Base-by-base conservation (phyloP, 2,329 filamentous ascomycete genomes). In the Mycosphaerella arachidis region DNA sequence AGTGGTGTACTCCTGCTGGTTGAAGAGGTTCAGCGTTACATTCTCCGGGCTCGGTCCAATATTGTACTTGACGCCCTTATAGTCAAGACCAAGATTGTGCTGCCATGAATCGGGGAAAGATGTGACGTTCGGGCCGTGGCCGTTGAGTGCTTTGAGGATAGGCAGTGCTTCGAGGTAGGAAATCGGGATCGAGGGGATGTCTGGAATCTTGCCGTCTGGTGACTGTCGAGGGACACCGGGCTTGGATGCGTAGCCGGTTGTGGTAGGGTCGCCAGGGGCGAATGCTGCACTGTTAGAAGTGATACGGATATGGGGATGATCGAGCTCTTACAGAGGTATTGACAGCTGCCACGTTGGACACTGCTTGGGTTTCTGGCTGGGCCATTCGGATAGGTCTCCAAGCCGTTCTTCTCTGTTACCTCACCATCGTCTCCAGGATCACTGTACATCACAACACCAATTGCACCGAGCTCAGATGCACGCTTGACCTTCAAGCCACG, bases 401-500 rank as follows among this genome's bases (percentile, higher is more conserved):
- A 84, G 0, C 92, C 93, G 67, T 96, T 91, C 71, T 86, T 85
- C 63, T 92, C 91, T 0, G 90, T 96, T 13, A 90, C 81, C 7
- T 88, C 81, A 18, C 90, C 90, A 75, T 97, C 93, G 69, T 96
- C 91, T 48, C 92, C 91, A 1, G 93, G 93, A 72, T 97, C 93
- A 48, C 82, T 88, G 76, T 93, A 97, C 52, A 97, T 84, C 53
- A 97, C 78, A 12, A 85, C 82, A n/a, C 92, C 93, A 48, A 94
- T 79, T 84, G 94, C 93, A 37, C 92, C 93, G 18, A 96, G 80
- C 68, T 97, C 91, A 74, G 96, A 89, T 1, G 93, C 93, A 54
- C 92, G 85, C 80, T 96, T 96, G 58, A 97, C 86, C 75, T 97
- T 97, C 63, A 97, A 81, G 0, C 92, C 93, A 56, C 93, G 84